Evolutionary conservation across 768 basidiomycete species (phyloP), one percentile per base, ranked within the genome.

Genomic region (Pholiota molesta): DNA sequence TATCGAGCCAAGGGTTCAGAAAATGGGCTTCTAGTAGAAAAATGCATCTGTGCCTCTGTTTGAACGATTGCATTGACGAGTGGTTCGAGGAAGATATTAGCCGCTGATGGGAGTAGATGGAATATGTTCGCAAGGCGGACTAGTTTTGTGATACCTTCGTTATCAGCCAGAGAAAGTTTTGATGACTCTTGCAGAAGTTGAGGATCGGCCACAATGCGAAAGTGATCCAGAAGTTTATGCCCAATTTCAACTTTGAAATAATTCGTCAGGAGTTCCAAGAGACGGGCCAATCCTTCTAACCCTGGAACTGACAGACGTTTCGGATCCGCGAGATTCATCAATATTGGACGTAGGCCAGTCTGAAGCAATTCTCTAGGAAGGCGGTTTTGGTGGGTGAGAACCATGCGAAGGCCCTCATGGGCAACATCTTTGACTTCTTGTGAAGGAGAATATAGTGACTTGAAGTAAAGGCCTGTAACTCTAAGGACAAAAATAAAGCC

Each of bases 171-270:
- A 1, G 95, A 92, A 5, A 91, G 82, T 61, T 87, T 86, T 0
- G 94, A 88, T 0, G 95, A 91, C 52, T 86, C 87, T 60, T 85
- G 83, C 28, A 98, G 82, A 79, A 93, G 89, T 65, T 89, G 88
- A 14, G 94, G 90, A 69, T 97, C 95, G 26, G 97, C 93, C 21
- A 99, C 90, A 39, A 91, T 87, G 45, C 90, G 89, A 77, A 97
- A 98, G 73, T 99, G 97, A 69, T 99, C 97, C 21, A 99, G 81
- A 7, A 99, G 86, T 76, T 99, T 99, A 74, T 93, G 87, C 0
- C 97, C 97, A 62, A 99, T 99, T 78, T 99, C 97, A 17, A 99
- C 97, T 74, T 98, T 99, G 87, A 99, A 99, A 77, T 99, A 99
- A 73, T 98, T 98, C 40, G 95, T 97, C 59, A 99, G 78, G 7